Base-by-base conservation (phyloP, 768 basidiomycete species). In the Mycena vulgaris region DNA sequence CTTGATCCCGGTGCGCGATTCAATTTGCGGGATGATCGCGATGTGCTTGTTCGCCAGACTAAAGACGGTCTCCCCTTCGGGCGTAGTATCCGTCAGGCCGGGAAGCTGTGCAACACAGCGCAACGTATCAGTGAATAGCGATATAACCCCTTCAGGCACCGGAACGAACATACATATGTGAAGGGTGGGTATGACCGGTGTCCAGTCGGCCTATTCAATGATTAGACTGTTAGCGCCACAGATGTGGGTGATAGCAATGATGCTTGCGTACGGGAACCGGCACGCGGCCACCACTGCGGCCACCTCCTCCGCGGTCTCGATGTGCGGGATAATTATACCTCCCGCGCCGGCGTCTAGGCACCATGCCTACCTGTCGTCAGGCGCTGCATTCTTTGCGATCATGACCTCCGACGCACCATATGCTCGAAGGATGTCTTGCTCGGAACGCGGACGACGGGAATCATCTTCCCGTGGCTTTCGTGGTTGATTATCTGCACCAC, bases 131-230 rank as follows among this genome's bases (percentile, higher is more conserved):
- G 33, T 45, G 5, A 8, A 58, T 28, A 39, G 14, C 25, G 23
- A 39, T 35, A 28, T 47, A 1, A n/a, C 25, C n/a, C 30, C 45
- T 56, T 28, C 33, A 31, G 45, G 65, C 14, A 52, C n/a, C n/a
- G n/a, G n/a, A 35, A 10, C 37, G 27, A 8, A 67, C 68, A 35
- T 35, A 71, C 70, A 49, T 61, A 74, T 52, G 69, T 66, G 48
- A 74, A 74, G 3, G 73, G 73, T 27, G 73, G 69, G 59, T 49
- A 74, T 19, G 69, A 74, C 27, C 73, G 69, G 60, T 74, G 66
- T 35, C 69, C 73, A 10, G 33, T 31, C 3, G 73, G 73, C 8
- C 72, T 73, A 55, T 33, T 55, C 51, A 53, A 25, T 35, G 33
- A 13, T 35, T 35, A 13, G 33, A 35, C 6, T 35, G 17, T 35